These are phyloP conservation scores for Termitomyces sp. DNA, from an alignment of 768 basidiomycete species.

Conservation along the genomic window DNA sequence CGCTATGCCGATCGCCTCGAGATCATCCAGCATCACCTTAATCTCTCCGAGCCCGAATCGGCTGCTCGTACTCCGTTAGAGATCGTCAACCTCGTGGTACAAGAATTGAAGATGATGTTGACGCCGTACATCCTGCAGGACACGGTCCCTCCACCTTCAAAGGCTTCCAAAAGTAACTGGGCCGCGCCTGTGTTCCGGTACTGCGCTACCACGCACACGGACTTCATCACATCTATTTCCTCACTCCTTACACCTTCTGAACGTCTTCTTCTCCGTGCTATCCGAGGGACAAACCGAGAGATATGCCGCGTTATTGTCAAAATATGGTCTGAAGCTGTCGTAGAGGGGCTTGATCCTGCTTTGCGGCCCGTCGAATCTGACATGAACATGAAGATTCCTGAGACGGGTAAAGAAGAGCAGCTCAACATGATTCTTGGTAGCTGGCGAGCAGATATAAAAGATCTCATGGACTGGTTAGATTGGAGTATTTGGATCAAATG, in stretches of 20 bases:
- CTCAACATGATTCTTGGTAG: slow-evolving; percentile 9
- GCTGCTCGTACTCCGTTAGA: not conserved
- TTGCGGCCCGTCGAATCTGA: not conserved
- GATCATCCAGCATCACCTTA: slow-evolving; percentile 18
- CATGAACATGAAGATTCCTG: not conserved
- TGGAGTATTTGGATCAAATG: slow-evolving; percentile 52
- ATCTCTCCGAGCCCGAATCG: not conserved
- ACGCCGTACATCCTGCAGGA: slow-evolving; percentile 6
- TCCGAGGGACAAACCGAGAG: slow-evolving; percentile 35
- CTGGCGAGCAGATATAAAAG: slow-evolving; percentile 33
- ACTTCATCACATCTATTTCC: slow-evolving; percentile 5
- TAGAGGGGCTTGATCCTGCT: slow-evolving; percentile 19
- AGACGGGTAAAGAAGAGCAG: not conserved
- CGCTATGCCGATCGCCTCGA: slow-evolving; percentile 32
- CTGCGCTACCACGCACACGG: slow-evolving; percentile 29
- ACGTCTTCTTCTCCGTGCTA: slow-evolving; percentile 20
- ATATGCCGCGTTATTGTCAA: slow-evolving; percentile 42
- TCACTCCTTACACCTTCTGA: slow-evolving; percentile 25
- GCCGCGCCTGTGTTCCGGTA: slow-evolving; percentile 23
- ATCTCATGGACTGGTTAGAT: slow-evolving; percentile 47
- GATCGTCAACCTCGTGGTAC: not conserved
- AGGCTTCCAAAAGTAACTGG: slow-evolving; percentile 19
- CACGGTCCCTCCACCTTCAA: slow-evolving; percentile 1
- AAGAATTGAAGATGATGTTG: slow-evolving; percentile 4
- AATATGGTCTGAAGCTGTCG: slow-evolving; percentile 44